Conservation (phyloP, 2,329 filamentous ascomycete species). For the Grosmannia penicillata region DNA sequence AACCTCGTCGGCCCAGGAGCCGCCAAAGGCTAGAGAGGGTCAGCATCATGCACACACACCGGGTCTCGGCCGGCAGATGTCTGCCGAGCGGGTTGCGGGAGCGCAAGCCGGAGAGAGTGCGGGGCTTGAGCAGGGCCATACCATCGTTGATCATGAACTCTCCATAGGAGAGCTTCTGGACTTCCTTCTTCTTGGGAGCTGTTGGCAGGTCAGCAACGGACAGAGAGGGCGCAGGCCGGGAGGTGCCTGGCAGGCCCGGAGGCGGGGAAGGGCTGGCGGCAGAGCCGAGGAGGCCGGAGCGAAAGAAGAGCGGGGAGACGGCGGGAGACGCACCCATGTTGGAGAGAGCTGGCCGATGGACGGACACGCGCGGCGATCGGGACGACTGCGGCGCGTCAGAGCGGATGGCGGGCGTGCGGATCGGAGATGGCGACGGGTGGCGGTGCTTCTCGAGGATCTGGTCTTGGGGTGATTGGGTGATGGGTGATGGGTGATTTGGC, state of each 20-base stretch:
- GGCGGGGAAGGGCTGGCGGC: conserved; percentile 1
- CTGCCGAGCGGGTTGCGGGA: too few relatives aligned
- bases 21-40: conserved; percentile 31
- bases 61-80: too few relatives aligned
- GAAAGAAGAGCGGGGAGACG: neutral
- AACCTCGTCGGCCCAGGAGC: conserved; percentile 98
- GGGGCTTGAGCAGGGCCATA: too few relatives aligned
- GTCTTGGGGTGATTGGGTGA: too few relatives aligned
- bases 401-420: neutral
- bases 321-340: conserved; percentile 16
- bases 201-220: conserved; percentile 19
- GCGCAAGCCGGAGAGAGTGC: too few relatives aligned
- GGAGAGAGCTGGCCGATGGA: conserved; percentile 6
- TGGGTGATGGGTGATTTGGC: too few relatives aligned
- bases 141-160: conserved; percentile 88
- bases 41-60: conserved; percentile 1
- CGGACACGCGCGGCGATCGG: conserved; percentile 1
- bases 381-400: neutral
- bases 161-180: conserved; percentile 94
- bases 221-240: too few relatives aligned
- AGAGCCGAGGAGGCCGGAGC: neutral
- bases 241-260: too few relatives aligned
- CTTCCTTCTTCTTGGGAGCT: conserved; percentile 89
- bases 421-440: neutral
- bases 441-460: too few relatives aligned